Percentiles rank a stretch among this genome's conserved stretches.
Conservation (phyloP, 257 asterid species). For the Osmanthus fragrans region DNA sequence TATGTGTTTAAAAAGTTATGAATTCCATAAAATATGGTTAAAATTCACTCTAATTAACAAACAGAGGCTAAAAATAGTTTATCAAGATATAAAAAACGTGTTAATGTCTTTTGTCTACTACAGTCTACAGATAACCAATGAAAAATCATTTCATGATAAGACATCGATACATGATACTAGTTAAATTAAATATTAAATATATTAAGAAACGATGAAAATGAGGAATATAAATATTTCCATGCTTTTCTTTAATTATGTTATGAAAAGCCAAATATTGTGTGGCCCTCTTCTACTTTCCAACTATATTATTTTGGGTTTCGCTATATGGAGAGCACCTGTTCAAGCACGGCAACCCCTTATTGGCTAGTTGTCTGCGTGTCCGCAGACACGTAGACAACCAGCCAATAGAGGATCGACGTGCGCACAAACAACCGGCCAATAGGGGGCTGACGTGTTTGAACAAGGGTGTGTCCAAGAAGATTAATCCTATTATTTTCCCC, state of each 20-base stretch:
- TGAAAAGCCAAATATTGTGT: background rate
- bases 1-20: no score
- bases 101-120: background rate
- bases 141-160: background rate
- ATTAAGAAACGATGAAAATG: background rate
- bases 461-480: no score
- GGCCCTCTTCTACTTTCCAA: background rate
- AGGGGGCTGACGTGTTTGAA: no score
- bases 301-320: background rate
- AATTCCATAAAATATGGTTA: no score
- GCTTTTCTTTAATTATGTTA: background rate
- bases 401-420: no score
- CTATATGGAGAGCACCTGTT: no score
- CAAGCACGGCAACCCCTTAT: no score
- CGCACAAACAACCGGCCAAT: no score
- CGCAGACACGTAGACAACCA: no score
- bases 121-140: background rate
- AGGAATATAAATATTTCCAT: background rate
- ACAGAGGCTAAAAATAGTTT: no score
- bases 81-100: background rate
- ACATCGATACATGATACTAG: background rate
- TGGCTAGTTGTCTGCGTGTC: no score
- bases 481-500: background rate
- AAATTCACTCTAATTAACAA: no score
- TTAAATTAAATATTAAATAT: background rate